Percentiles rank a stretch among this genome's conserved stretches.
Conservation (phyloP, 371 early-diverging fungal species). For the Parasitella parasitica region DNA sequence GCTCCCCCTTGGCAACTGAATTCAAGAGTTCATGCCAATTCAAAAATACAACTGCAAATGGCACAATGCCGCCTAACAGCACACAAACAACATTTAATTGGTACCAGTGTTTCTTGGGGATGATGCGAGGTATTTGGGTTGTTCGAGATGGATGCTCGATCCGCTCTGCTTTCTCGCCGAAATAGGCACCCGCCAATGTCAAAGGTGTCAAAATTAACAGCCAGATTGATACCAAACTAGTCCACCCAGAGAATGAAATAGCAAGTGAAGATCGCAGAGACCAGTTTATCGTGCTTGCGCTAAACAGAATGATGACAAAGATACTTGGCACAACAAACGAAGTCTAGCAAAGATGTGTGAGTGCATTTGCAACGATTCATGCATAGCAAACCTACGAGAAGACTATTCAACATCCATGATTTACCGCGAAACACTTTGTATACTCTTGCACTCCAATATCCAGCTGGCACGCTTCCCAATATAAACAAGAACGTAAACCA, state of each 20-base stretch:
- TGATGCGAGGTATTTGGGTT: slow-evolving; percentile 44
- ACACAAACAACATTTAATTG: slow-evolving; percentile 29
- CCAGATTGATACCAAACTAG: slow-evolving; percentile 29
- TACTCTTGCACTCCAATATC: slow-evolving; percentile 42
- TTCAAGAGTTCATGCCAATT: slow-evolving; percentile 38
- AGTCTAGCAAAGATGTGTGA: slow-evolving; percentile 20
- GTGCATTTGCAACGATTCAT: not conserved
- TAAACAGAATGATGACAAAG: slow-evolving; percentile 19
- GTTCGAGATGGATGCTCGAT: slow-evolving; percentile 46
- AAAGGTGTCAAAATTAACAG: slow-evolving; percentile 29
- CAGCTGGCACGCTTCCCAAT: slow-evolving; percentile 34
- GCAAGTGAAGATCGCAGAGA: slow-evolving; percentile 41
- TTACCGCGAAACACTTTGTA: slow-evolving; percentile 48
- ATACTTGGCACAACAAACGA: slow-evolving; percentile 30
- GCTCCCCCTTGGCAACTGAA: slow-evolving; percentile 35
- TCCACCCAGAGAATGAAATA: slow-evolving; percentile 41
- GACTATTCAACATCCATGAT: slow-evolving; percentile 46
- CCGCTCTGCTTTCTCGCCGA: slow-evolving; percentile 34
- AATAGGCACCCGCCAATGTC: slow-evolving; percentile 37
- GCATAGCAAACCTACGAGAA: slow-evolving; percentile 28
- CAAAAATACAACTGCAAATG: slow-evolving; percentile 45
- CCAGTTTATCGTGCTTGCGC: slow-evolving; percentile 34
- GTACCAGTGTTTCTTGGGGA: slow-evolving; percentile 45
- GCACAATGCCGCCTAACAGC: slow-evolving; percentile 36
- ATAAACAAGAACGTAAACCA: slow-evolving; percentile 23